phyloP scores from a whole-genome alignment of 305 asterid species.

The Rubia balearica region DNA sequence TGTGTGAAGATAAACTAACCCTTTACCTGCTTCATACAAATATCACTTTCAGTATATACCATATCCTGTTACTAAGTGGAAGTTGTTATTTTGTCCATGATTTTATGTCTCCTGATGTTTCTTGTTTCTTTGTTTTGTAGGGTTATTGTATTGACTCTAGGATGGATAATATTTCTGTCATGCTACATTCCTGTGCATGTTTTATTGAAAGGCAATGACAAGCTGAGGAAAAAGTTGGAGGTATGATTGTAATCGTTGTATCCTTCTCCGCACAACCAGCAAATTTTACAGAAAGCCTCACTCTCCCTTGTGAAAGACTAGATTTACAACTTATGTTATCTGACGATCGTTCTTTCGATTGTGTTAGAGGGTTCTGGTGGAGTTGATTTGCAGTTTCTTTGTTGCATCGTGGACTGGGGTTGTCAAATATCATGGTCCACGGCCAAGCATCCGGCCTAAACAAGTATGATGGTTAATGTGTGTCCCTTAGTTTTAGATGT shows the following conservation, averaged over 20 bases:
- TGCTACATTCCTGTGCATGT: constrained; percentile 94
- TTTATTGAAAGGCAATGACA: constrained; percentile 81
- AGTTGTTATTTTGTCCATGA: not conserved
- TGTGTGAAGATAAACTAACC: not conserved
- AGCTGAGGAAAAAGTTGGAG: constrained; percentile 77
- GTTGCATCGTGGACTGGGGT: constrained; percentile 99
- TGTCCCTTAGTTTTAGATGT: not conserved
- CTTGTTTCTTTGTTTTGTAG: constrained; percentile 38
- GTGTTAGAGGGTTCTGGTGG: constrained; percentile 84
- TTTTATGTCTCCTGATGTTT: constrained; percentile 12
- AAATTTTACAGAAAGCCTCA: not conserved
- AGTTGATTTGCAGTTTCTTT: constrained; percentile 91
- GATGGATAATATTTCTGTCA: constrained; percentile 91
- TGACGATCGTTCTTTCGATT: not conserved
- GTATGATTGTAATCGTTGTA: constrained; percentile 24
- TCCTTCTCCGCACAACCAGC: not conserved
- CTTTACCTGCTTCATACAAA: not conserved
- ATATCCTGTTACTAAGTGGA: not conserved
- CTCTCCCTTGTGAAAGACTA: not conserved
- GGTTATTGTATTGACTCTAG: constrained; percentile 70
- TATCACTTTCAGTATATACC: not conserved
- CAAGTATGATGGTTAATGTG: constrained; percentile 41
- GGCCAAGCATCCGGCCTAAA: constrained; percentile 93
- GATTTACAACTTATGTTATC: not conserved
- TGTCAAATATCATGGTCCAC: constrained; percentile 96